Evolutionary conservation across 1,284 basidiomycete genomes (phyloP).

Genomic region (Irpex lacteus): DNA sequence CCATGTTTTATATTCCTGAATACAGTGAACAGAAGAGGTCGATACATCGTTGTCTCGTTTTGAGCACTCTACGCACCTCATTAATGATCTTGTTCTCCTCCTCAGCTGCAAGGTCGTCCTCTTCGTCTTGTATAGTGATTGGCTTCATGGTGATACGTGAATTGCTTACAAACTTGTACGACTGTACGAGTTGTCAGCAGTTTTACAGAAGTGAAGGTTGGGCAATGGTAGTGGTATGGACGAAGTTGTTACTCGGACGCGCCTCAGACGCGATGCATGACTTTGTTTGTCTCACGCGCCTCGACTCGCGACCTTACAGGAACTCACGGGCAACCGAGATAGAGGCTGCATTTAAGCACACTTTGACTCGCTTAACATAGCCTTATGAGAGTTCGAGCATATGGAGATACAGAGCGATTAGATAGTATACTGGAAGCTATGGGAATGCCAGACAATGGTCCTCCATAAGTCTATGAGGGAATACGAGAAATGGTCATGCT

Average conservation of each 20-base stretch:
- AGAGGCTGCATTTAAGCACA: background rate
- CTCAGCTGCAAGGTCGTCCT: conserved; percentile 78
- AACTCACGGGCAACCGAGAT: background rate
- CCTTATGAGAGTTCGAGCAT: background rate
- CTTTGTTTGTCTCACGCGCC: conserved; percentile 12
- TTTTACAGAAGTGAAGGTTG: background rate
- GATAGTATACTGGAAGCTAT: conserved; percentile 12
- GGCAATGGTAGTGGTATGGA: conserved; percentile 3
- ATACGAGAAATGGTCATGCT: conserved; percentile 2
- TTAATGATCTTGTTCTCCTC: conserved; percentile 92
- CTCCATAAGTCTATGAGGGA: conserved; percentile 13
- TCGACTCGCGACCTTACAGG: background rate
- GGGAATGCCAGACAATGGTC: conserved; percentile 7
- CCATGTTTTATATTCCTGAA: conserved; percentile 80
- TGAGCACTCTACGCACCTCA: conserved; percentile 56
- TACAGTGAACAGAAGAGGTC: background rate
- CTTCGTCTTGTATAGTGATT: conserved; percentile 60
- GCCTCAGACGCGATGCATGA: conserved; percentile 6
- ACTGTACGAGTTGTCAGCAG: background rate
- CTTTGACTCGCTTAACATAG: background rate
- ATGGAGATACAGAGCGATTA: conserved; percentile 13
- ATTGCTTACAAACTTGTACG: background rate
- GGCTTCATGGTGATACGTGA: conserved; percentile 46
- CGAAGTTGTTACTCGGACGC: conserved; percentile 1
- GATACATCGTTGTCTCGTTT: background rate